A percentile compares a stretch with the other conserved stretches of the same genome.
phyloP scores from a whole-genome alignment of 148 eudicot species.

The Diospyros kaki region DNA sequence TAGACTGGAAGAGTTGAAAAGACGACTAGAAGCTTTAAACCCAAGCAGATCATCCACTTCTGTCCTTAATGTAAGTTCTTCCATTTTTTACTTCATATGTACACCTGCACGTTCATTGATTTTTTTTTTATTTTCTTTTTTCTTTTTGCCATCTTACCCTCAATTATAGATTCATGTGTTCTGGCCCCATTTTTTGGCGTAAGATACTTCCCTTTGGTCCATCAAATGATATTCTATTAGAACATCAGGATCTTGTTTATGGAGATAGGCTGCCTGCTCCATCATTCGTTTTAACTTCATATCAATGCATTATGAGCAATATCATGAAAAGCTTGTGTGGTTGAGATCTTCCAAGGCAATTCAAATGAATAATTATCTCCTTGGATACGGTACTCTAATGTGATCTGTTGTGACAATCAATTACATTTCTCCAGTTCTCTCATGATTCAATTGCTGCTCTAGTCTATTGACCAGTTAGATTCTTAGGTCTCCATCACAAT shows the following conservation, averaged over 20 bases:
- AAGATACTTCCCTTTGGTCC: constrained; percentile 2
- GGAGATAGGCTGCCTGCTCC: neutral
- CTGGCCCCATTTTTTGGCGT: constrained; percentile 1
- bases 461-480: neutral
- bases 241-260: neutral
- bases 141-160: neutral
- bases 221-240: neutral
- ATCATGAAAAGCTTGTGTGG: neutral
- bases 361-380: neutral
- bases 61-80: constrained; percentile 33
- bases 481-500: neutral
- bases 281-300: neutral
- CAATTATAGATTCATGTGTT: neutral
- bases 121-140: no score
- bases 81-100: neutral
- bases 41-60: constrained; percentile 62
- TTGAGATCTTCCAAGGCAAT: neutral
- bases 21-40: constrained; percentile 82
- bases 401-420: no score
- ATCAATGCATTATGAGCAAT: neutral
- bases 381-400: neutral
- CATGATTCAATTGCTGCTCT: neutral
- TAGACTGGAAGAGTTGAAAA: constrained; percentile 84
- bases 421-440: neutral
- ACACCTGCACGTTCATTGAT: neutral